phyloP scores from a whole-genome alignment of 75 land plant genomes.

The Pinus taeda region DNA sequence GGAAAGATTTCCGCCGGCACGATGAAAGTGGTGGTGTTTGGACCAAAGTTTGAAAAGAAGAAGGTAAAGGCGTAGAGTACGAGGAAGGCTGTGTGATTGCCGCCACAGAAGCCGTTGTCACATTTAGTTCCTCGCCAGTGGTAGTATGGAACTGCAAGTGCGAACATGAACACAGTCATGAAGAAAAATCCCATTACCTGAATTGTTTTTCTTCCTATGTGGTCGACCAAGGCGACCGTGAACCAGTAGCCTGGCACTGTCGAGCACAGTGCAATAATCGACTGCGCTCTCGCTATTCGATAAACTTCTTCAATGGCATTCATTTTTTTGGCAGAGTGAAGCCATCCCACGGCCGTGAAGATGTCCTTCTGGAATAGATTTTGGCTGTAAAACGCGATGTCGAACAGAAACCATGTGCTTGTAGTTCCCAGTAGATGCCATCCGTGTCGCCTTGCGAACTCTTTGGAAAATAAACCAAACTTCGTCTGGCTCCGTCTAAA shows the following conservation, averaged over 20 bases:
- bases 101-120: slow-evolving; percentile 7
- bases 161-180: slow-evolving; percentile 51
- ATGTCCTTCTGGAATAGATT: slow-evolving; percentile 54
- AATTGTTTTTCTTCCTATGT: slow-evolving; percentile 36
- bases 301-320: slow-evolving; percentile 48
- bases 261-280: slow-evolving; percentile 57
- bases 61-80: slow-evolving; percentile 21
- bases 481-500: neutral
- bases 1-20: slow-evolving; percentile 45
- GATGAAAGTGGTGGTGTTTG: slow-evolving; percentile 39
- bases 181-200: slow-evolving; percentile 53
- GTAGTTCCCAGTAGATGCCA: slow-evolving; percentile 30
- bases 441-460: slow-evolving; percentile 39
- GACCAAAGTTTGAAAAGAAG: slow-evolving; percentile 37
- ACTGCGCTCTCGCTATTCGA: slow-evolving; percentile 39
- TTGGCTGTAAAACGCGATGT: slow-evolving; percentile 42
- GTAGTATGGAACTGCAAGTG: slow-evolving; percentile 17
- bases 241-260: slow-evolving; percentile 70
- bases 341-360: slow-evolving; percentile 43
- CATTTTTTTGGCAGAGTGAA: slow-evolving; percentile 24
- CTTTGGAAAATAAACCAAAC: slow-evolving; percentile 24
- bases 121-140: slow-evolving; percentile 15
- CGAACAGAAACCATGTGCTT: slow-evolving; percentile 46
- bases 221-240: slow-evolving; percentile 46
- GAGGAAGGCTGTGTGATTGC: slow-evolving; percentile 16